Evolutionary conservation across 148 eudicot genomes (phyloP), one percentile per base, ranked within the genome.

Genomic region (Silene latifolia): DNA sequence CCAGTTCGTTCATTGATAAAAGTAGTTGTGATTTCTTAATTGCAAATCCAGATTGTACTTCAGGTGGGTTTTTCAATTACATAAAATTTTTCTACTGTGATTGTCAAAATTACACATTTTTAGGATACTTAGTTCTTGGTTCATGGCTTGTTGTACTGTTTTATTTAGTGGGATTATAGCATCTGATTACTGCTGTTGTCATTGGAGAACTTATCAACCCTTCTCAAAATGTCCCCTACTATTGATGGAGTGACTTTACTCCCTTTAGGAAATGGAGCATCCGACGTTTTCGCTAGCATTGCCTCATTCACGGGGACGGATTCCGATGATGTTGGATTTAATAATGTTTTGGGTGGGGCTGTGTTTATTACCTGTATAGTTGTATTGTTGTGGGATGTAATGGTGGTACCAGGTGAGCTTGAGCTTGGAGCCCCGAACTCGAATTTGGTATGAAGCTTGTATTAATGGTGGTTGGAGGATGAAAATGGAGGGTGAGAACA

Each of bases 241-340:
- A 78, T 88, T 23, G 90, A 90, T 13, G 91, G 91, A 15, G 91
- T 88, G 51, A 77, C 91, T 18, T 58, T 90, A 68, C 85, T 90
- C 4, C 94, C 94, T 0, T 79, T 88, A 18, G 94, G 94, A 42
- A 90, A 88, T 63, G 91, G 95, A 15, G 95, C 95, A 24, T 87
- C 91, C 0, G 95, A 90, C 80, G 91, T 90, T 18, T 90, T 90
- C 68, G 84, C 91, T 29, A 87, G 95, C 67, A 82, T 90, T 57
- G 91, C 91, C 27, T 86, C 94, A 44, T 89, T 89, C 60, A 24
- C 75, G 57, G 89, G 94, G 6, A 74, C 67, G 19, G 85, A 81
- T 67, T 77, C 85, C 0, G 85, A 85, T n/a, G 87, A 84, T 17
- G 86, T 90, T 11, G 94, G 94, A 13, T 63, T 90, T 5, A 90